Conservation (phyloP, 139 green algal genomes). For the Picochlorum sp. region DNA sequence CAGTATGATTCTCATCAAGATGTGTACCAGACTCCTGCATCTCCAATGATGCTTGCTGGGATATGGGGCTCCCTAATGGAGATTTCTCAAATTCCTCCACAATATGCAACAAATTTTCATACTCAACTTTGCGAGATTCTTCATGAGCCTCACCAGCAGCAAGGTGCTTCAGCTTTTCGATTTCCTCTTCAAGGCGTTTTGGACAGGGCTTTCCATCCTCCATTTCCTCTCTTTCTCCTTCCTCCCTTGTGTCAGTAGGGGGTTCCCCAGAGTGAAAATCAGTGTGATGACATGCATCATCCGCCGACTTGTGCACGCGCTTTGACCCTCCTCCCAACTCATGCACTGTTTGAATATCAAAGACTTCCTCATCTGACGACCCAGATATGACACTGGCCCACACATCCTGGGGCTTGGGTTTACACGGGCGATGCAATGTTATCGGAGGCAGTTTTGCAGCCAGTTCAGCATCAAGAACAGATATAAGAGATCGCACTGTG, state of each 20-base stretch:
- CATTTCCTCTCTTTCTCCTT: neutral
- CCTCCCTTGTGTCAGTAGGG: neutral
- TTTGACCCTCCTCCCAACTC: constrained; percentile 3
- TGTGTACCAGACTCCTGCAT: too few relatives aligned
- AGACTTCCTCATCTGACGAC: constrained; percentile 16
- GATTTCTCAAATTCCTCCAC: neutral
- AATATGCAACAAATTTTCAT: neutral
- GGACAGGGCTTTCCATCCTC: neutral
- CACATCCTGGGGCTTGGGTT: constrained; percentile 7
- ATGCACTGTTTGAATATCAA: constrained; percentile 9
- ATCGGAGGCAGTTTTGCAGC: constrained; percentile 12
- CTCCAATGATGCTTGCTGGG: too few relatives aligned
- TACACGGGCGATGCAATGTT: neutral
- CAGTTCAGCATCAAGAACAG: constrained; percentile 26
- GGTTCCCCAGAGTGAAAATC: neutral
- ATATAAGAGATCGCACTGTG: constrained; percentile 18
- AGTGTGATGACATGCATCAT: neutral
- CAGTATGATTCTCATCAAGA: too few relatives aligned
- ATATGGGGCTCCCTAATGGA: too few relatives aligned
- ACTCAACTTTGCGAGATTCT: neutral
- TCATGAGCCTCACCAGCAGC: neutral
- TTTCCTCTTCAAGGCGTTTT: neutral
- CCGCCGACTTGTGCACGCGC: neutral
- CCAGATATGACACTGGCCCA: constrained; percentile 22
- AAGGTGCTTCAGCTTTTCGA: neutral